Percentiles rank a stretch among this genome's conserved stretches.
Conservation (phyloP, 2,329 filamentous ascomycete genomes). For the Pseudocercospora vitis region DNA sequence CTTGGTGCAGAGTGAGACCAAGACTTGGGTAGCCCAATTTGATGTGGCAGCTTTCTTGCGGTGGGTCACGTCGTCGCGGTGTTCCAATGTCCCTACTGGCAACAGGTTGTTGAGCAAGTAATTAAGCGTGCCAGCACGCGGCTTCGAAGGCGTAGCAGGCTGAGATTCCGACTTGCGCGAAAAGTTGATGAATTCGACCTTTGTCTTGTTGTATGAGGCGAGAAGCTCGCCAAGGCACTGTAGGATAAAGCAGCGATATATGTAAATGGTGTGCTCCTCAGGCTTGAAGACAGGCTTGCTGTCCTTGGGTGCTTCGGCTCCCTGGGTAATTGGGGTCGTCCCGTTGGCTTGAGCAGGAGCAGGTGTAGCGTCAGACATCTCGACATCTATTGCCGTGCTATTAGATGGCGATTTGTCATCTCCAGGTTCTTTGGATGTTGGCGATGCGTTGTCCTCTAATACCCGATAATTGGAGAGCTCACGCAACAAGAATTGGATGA, state of each 20-base stretch:
- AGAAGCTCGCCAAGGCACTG: conserved; percentile 89
- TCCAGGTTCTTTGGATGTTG: conserved; percentile 47
- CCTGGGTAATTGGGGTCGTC: conserved; percentile 35
- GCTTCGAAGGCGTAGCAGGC: conserved; percentile 86
- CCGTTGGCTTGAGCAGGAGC: conserved; percentile 28
- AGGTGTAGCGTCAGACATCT: conserved; percentile 43
- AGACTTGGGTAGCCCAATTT: conserved; percentile 77
- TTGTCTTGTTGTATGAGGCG: conserved; percentile 87
- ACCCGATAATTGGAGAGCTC: conserved; percentile 90
- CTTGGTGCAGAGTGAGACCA: conserved; percentile 84
- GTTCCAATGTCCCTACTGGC: conserved; percentile 63
- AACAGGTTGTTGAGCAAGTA: conserved; percentile 84
- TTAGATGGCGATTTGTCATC: conserved; percentile 37
- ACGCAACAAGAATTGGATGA: conserved; percentile 90
- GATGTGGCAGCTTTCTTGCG: conserved; percentile 88
- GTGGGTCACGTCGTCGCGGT: conserved; percentile 70
- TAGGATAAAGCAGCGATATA: conserved; percentile 92
- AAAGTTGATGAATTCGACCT: conserved; percentile 99
- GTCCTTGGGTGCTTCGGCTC: conserved; percentile 56
- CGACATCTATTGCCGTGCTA: conserved; percentile 36
- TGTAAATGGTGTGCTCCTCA: conserved; percentile 91
- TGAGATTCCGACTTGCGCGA: conserved; percentile 85
- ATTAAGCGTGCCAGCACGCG: conserved; percentile 86
- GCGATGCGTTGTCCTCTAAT: conserved; percentile 77
- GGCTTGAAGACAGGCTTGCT: conserved; percentile 79